Evolutionary conservation across 2,329 filamentous ascomycete genomes (phyloP), one percentile per base, ranked within the genome.

Genomic region (Diaporthe longicolla): DNA sequence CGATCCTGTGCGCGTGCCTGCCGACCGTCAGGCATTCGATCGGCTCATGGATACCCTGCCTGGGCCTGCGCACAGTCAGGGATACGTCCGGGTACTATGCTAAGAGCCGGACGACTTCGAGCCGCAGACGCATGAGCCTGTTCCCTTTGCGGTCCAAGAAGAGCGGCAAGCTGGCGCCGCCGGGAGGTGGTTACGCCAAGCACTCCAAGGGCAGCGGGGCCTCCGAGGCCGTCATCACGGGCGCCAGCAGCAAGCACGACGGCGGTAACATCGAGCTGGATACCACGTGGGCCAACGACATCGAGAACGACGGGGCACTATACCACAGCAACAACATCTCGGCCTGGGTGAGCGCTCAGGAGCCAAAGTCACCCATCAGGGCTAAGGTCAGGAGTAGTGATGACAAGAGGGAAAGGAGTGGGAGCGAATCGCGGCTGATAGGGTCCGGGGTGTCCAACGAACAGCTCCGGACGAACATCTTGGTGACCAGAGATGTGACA

Each of bases 1-100:
- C 82, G 71, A 80, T 85, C 74, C 78, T 85, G 17, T 84, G 84
- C 74, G 79, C 82, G 59, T 84, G 83, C 72, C 80, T 85, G 7
- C 83, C 84, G 0, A 84, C 83, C 21, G 76, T 85, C 0, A 80
- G 82, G 3, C 82, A 82, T 19, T 70, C 82, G 8, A 63, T 82
- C 32, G 74, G 71, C n/a, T 48, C 43, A 15, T 29, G 72, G 48
- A 73, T 78, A 59, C 77, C 77, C 9, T 74, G 75, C 43, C 37
- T 79, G 43, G 61, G 70, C 54, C 43, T 69, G 11, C 59, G 69
- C 17, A 68, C 58, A 19, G 48, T 40, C 32, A 54, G 63, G 29
- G 58, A 55, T 9, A n/a, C 61, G 3, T 57, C 72, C 0, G 59
- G 54, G 1, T 73, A 73, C 48, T 61, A 61, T 3, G 43, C 32